These are phyloP conservation scores for Cystobasidiopsis lactophilus DNA, from an alignment of 768 basidiomycete genomes.

Conservation along the genomic window DNA sequence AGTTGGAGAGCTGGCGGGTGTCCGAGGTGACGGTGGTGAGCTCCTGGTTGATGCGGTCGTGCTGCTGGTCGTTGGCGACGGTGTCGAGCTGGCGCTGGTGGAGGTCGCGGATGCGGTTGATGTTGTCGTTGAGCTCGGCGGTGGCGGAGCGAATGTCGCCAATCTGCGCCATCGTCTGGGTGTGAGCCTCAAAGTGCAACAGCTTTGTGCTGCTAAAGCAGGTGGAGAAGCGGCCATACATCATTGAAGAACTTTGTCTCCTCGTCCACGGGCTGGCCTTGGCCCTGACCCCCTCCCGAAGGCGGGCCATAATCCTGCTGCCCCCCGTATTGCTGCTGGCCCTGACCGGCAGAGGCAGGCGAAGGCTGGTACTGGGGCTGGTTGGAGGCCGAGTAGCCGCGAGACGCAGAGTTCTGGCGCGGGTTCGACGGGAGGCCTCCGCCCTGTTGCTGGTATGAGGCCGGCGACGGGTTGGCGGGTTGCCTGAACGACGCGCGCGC, in stretches of 20 bases:
- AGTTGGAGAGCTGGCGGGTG: constrained; percentile 23
- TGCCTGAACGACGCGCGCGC: no score
- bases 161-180: no score
- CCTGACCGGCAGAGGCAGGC: background rate
- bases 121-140: constrained; percentile 15
- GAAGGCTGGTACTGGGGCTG: background rate
- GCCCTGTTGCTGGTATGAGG: no score
- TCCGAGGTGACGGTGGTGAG: constrained; percentile 14
- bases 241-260: background rate
- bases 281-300: background rate
- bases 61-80: constrained; percentile 19
- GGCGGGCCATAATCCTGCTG: background rate
- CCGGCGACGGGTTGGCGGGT: no score
- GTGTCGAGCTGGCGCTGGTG: constrained; percentile 22
- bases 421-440: no score
- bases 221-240: background rate
- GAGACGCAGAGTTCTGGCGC: no score
- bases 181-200: constrained; percentile 7
- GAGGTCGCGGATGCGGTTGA: constrained; percentile 20
- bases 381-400: no score
- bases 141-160: constrained; percentile 15
- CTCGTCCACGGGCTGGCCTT: background rate
- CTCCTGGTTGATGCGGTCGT: constrained; percentile 11
- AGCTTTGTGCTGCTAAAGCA: background rate
- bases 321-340: background rate